phyloP scores from a whole-genome alignment of 768 basidiomycete species.

The Phaeotremella skinneri region DNA sequence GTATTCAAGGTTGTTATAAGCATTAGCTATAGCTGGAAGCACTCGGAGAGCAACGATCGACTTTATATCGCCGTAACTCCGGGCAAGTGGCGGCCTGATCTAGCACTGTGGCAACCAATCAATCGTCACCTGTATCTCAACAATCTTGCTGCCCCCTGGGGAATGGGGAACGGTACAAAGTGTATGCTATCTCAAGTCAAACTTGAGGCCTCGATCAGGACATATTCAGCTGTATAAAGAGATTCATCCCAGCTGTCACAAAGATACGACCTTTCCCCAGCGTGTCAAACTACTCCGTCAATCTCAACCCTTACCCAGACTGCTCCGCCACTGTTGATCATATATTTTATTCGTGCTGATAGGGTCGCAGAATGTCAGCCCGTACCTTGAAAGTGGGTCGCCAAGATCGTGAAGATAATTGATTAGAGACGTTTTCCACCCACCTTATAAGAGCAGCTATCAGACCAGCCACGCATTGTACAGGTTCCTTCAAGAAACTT shows the following conservation, averaged over 20 bases:
- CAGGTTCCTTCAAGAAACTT: constrained; percentile 37
- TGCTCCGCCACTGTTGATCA: constrained; percentile 33
- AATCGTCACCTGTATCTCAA: too few species aligned
- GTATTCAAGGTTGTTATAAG: background rate
- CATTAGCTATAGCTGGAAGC: background rate
- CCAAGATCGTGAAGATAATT: background rate
- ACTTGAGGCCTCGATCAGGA: too few species aligned
- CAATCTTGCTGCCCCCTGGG: too few species aligned
- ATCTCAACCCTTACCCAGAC: constrained; percentile 32
- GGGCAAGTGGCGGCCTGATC: too few species aligned
- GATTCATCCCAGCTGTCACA: too few species aligned
- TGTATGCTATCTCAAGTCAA: too few species aligned
- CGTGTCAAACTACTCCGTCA: too few species aligned
- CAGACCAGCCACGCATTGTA: constrained; percentile 42
- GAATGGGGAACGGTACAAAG: too few species aligned
- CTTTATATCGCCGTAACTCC: background rate
- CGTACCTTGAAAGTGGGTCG: background rate
- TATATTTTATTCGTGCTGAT: constrained; percentile 38
- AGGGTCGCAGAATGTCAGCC: background rate
- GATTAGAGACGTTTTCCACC: background rate
- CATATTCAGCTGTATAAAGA: too few species aligned
- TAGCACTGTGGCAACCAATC: too few species aligned
- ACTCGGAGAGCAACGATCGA: background rate
- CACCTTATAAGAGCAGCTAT: constrained; percentile 39
- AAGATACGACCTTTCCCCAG: too few species aligned